Conservation (phyloP, 2,329 filamentous ascomycete species). For the Cladophialophora chaetospira region DNA sequence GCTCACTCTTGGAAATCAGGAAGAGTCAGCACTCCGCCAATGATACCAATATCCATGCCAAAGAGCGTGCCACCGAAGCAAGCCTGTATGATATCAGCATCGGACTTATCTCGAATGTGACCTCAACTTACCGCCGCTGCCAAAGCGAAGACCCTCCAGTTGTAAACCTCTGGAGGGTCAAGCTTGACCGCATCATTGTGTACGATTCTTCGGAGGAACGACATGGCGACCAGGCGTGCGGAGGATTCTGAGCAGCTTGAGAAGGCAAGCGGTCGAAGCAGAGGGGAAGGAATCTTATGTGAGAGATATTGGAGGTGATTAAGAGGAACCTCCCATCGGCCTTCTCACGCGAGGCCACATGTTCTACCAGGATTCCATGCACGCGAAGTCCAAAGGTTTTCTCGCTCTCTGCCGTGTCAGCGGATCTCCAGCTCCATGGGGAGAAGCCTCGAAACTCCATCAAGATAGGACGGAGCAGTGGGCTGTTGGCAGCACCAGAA, state of each 20-base stretch:
- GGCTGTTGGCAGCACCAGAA: neutral
- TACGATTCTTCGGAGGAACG: constrained; percentile 58
- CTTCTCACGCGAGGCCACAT: constrained; percentile 14
- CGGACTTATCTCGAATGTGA: neutral
- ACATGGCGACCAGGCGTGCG: constrained; percentile 3
- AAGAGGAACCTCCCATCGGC: neutral
- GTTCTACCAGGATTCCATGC: constrained; percentile 9
- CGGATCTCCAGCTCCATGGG: constrained; percentile 16
- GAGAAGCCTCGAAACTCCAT: constrained; percentile 9
- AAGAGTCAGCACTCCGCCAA: constrained; percentile 67
- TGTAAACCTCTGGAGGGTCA: constrained; percentile 69
- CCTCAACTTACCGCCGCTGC: constrained; percentile 55
- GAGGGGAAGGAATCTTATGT: neutral
- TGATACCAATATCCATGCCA: constrained; percentile 67
- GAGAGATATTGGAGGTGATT: constrained; percentile 2
- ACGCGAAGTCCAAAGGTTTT: neutral
- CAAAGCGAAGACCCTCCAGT: constrained; percentile 67
- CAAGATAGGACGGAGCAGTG: constrained; percentile 1
- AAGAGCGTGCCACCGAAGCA: constrained; percentile 72
- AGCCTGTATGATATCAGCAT: constrained; percentile 39
- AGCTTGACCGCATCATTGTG: constrained; percentile 71
- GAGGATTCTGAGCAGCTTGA: neutral
- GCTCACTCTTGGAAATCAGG: constrained; percentile 57
- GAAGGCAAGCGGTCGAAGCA: neutral
- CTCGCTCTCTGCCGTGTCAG: constrained; percentile 12